These are phyloP conservation scores for Chaetomium cochliodes DNA, from an alignment of 495 filamentous ascomycete genomes.

Conservation along the genomic window DNA sequence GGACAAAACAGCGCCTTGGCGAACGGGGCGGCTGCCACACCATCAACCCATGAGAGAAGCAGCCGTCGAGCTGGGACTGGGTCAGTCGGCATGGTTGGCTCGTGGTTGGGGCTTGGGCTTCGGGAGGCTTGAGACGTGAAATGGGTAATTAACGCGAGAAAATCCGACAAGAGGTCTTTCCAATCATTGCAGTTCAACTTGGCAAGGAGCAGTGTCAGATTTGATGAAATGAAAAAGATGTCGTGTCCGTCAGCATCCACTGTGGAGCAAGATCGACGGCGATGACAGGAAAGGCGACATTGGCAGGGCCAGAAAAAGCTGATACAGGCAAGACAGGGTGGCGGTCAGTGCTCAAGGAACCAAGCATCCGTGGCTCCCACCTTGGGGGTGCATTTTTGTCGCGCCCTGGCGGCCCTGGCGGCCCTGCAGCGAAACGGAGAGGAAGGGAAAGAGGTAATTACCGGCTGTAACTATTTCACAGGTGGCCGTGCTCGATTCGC, in stretches of 20 bases:
- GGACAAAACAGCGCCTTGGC: constrained; percentile 10
- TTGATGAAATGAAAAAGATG: neutral
- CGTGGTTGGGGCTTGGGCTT: neutral
- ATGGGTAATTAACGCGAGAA: neutral
- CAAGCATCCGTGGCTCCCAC: neutral
- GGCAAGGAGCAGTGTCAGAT: neutral
- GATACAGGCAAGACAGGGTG: neutral
- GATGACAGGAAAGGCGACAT: constrained; percentile 1
- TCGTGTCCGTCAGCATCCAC: neutral
- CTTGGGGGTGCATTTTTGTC: neutral
- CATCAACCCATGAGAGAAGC: neutral
- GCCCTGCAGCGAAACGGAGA: neutral
- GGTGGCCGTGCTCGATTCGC: neutral
- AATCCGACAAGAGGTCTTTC: neutral
- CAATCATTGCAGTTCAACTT: neutral
- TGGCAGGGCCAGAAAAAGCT: neutral
- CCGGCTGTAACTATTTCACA: neutral
- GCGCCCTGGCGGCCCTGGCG: too few relatives aligned
- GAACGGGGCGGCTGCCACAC: neutral
- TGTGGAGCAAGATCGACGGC: neutral
- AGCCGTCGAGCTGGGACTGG: neutral
- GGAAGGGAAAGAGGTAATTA: neutral
- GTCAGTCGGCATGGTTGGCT: neutral
- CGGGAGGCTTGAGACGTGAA: neutral
- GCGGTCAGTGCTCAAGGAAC: neutral